Conservation (phyloP, 331 rosid genomes). For the Acacia concinna region DNA sequence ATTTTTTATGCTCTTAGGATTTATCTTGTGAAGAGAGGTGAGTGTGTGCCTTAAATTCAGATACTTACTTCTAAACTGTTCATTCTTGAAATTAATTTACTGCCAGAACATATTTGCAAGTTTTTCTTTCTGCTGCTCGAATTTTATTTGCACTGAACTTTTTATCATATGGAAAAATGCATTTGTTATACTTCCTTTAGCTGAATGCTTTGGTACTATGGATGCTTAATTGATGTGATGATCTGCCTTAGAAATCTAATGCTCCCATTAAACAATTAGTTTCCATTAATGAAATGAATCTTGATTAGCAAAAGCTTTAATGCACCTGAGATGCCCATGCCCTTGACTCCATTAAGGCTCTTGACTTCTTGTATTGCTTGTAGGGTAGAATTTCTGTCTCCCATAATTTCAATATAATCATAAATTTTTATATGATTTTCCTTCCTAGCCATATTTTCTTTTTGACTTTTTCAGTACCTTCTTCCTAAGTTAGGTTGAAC, state of each 20-base stretch:
- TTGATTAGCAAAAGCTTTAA: neutral
- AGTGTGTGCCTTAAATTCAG: neutral
- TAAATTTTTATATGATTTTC: neutral
- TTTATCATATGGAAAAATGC: neutral
- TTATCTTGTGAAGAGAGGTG: neutral
- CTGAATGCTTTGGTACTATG: slow-evolving; percentile 7
- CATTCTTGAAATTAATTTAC: neutral
- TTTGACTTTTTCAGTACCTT: neutral
- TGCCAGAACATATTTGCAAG: neutral
- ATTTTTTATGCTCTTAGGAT: neutral
- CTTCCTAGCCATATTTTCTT: neutral
- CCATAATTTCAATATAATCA: neutral
- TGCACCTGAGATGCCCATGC: neutral
- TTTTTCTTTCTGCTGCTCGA: slow-evolving; percentile 14
- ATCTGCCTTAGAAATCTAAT: neutral
- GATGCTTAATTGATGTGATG: neutral
- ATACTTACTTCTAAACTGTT: neutral
- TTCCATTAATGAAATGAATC: neutral
- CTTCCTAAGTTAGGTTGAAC: neutral
- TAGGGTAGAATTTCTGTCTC: neutral
- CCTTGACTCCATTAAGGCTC: neutral
- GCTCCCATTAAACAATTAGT: neutral
- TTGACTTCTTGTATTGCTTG: neutral
- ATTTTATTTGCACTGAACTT: neutral
- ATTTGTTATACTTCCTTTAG: neutral